Evolutionary conservation across 1,284 basidiomycete genomes (phyloP), one percentile per base, ranked within the genome.

Genomic region (Kwoniella shivajii): DNA sequence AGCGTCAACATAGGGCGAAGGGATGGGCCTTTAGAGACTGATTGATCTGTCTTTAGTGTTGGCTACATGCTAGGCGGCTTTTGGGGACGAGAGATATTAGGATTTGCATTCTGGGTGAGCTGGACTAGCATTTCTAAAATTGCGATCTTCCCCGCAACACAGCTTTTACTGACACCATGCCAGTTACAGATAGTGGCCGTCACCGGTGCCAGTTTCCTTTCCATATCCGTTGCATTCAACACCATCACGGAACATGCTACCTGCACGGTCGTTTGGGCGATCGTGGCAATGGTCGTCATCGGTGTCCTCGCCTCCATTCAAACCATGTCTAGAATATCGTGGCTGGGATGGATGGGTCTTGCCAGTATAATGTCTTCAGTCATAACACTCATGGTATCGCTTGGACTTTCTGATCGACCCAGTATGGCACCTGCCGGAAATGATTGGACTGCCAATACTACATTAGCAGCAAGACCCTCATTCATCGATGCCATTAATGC

Each of bases 211-310:
- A 64, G 66, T 10, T 61, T 67, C 46, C 54, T 78, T 24, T 65
- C 67, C 22, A 59, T 78, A 39, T 71, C 75, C 5, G 73, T 76
- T 43, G 74, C 77, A 0, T 64, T 80, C 49, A 79, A 80, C 69
- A 74, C 79, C 29, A 61, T 80, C 22, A 64, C 71, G 3, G 55
- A 60, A 3, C 74, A 78, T 59, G 74, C 63, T 5, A 64, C 70
- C 0, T 78, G 77, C 60, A 78, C 77, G 1, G 71, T 74, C 41
- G 66, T 69, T 34, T 78, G 75, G 30, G 65, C 72, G 11, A 65
- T 68, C 30, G 67, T 77, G 24, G 68, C 67, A 2, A 61, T 68
- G 33, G 49, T 76, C 56, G 43, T 61, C 38, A 63, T 65, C 29
- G 66, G 65, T 44, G 18, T 63, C 29, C 56, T 78, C 43, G 63